Evolutionary conservation across 495 filamentous ascomycete genomes (phyloP).

Genomic region (Penicillium diatomitis): DNA sequence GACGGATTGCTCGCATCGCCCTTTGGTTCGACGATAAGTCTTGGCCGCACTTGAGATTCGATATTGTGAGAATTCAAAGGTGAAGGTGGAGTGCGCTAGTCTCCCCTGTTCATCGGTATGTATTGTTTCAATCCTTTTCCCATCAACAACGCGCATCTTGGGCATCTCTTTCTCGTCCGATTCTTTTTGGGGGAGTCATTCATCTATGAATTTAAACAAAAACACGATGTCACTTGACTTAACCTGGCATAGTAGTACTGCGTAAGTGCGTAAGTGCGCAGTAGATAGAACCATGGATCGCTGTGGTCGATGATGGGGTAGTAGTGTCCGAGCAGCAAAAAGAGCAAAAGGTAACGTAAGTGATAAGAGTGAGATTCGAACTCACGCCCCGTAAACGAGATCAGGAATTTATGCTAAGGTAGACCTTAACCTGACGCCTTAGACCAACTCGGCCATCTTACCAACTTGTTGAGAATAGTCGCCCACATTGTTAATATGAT

Average conservation of each 20-base stretch:
- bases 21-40: not conserved
- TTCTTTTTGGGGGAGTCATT: too few relatives aligned
- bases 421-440: conserved; percentile 31
- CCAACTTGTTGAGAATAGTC: conserved; percentile 13
- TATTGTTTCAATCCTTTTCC: not conserved
- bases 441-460: conserved; percentile 33
- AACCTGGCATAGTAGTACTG: too few relatives aligned
- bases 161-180: too few relatives aligned
- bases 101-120: too few relatives aligned
- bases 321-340: too few relatives aligned
- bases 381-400: conserved; percentile 25
- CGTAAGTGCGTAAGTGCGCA: too few relatives aligned
- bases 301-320: too few relatives aligned
- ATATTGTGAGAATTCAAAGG: not conserved
- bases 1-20: not conserved
- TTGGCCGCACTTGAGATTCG: not conserved
- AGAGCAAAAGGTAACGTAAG: not conserved
- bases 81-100: not conserved
- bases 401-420: conserved; percentile 25
- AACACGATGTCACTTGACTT: too few relatives aligned
- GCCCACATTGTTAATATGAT: not conserved
- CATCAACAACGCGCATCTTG: too few relatives aligned
- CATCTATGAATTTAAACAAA: too few relatives aligned
- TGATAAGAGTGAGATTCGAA: conserved; percentile 34
- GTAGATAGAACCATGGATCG: too few relatives aligned